Evolutionary conservation across 2,329 filamentous ascomycete genomes (phyloP).

Genomic region (Botryotinia globosa): DNA sequence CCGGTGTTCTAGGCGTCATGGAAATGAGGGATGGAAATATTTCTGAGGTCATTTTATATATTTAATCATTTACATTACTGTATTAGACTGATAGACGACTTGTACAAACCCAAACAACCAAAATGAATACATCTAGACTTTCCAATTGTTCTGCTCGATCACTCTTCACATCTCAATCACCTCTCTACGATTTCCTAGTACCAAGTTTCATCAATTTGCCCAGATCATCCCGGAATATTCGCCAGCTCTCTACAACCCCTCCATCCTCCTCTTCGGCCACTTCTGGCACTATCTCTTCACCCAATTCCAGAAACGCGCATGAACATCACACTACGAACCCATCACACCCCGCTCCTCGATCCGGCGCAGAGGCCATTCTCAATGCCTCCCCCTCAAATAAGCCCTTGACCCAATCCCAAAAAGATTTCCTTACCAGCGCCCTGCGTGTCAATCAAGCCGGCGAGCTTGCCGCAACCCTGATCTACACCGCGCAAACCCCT

Average conservation of each 20-base stretch:
- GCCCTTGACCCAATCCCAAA: constrained; percentile 66
- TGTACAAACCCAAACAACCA: not conserved
- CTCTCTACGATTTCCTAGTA: constrained; percentile 42
- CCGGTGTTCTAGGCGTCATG: constrained; percentile 8
- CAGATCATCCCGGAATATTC: constrained; percentile 24
- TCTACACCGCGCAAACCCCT: constrained; percentile 87
- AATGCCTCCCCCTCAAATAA: constrained; percentile 20
- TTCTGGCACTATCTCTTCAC: not conserved
- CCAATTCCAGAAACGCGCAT: not conserved
- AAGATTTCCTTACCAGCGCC: constrained; percentile 72
- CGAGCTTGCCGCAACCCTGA: constrained; percentile 92
- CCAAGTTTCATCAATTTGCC: constrained; percentile 37
- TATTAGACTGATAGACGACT: constrained; percentile 2
- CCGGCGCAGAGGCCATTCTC: constrained; percentile 5
- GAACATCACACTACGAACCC: constrained; percentile 10
- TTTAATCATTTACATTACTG: not conserved
- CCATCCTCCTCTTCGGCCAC: constrained; percentile 2
- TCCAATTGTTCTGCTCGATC: constrained; percentile 22
- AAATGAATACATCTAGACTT: constrained; percentile 13
- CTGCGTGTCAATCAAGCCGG: constrained; percentile 96
- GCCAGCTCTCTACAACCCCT: constrained; percentile 29
- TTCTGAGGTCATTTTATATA: not conserved
- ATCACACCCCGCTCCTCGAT: not conserved
- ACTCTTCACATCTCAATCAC: constrained; percentile 22
- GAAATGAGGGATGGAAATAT: not conserved